Conservation (phyloP, 257 asterid species). For the Perilla frutescens region DNA sequence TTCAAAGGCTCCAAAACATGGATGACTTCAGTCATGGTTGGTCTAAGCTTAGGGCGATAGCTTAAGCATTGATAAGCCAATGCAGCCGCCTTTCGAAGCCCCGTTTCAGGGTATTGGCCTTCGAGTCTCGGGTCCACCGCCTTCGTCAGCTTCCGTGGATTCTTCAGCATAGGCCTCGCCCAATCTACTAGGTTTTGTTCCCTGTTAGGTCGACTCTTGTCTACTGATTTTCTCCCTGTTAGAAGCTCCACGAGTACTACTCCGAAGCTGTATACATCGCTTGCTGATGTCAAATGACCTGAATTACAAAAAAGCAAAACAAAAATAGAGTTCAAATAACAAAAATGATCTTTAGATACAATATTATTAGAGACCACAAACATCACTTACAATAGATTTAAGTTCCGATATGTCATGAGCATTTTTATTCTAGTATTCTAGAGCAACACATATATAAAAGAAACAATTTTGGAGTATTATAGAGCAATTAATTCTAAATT, state of each 20-base stretch:
- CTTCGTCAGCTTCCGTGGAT: conserved; percentile 53
- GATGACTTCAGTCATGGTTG: background rate
- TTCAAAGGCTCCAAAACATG: background rate
- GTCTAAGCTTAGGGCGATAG: background rate
- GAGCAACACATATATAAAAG: no score
- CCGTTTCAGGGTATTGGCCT: conserved; percentile 48
- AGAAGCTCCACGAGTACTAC: conserved; percentile 64
- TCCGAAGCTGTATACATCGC: conserved; percentile 80
- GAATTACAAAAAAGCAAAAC: no score
- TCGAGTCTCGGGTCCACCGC: conserved; percentile 70
- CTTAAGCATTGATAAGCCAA: conserved; percentile 47
- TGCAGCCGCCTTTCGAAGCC: conserved; percentile 42
- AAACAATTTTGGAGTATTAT: no score
- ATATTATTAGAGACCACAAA: no score
- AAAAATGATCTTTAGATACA: no score
- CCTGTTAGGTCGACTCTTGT: conserved; percentile 56
- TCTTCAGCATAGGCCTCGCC: conserved; percentile 60
- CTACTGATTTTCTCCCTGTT: conserved; percentile 63
- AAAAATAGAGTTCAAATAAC: no score
- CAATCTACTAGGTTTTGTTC: conserved; percentile 65
- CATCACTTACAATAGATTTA: no score
- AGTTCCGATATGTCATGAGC: no score
- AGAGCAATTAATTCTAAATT: no score
- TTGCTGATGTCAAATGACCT: conserved; percentile 71
- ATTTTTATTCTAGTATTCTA: no score